Base-by-base conservation (phyloP, 139 green algal species). In the Chara braunii region DNA sequence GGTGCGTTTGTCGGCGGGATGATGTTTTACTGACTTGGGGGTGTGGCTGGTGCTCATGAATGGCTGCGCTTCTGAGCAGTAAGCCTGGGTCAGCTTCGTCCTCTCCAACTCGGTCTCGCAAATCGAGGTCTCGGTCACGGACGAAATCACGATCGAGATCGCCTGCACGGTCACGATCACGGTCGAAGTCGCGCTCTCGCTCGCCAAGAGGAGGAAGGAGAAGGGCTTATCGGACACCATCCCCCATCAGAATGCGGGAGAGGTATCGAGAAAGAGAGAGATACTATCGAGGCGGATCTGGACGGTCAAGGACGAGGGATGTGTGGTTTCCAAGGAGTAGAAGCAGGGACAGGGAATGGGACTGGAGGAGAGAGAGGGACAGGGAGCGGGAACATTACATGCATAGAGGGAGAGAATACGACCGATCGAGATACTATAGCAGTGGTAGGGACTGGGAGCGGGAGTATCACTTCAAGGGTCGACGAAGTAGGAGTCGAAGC, bases 351-450 rank as follows among this genome's bases (percentile, higher is more conserved):
- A 72, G 62, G 62, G 51, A 64, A 5, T 30, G n/a, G 1, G 62
- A 71, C 52, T 60, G 62, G 14, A 29, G 67, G 62, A 37, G 62
- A 12, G 51, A 71, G 62, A 31, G 59, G 7, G 62, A 71, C n/a
- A 71, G 37, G 30, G 59, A 71, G 53, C 66, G 60, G 37, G 50
- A 69, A 29, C 43, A 53, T 6, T 51, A 69, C 14, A 70, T 43
- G 30, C 45, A 67, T n/a, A 71, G 56, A 33, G 62, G 67, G 51
- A 31, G 34, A 31, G 53, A 71, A 40, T 2, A 54, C 26, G 62
- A 57, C 5, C 2, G 62, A 2, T 51, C 60, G 59, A 65, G 59
- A 12, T 43, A 68, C 6, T 23, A 28, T 26, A 50, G 18, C 28
- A 68, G 50, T 8, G 59, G 63, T 22, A 60, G 59, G 6, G 37